Evolutionary conservation across 495 filamentous ascomycete genomes (phyloP).

Genomic region (Tuber microsphaerosporum): DNA sequence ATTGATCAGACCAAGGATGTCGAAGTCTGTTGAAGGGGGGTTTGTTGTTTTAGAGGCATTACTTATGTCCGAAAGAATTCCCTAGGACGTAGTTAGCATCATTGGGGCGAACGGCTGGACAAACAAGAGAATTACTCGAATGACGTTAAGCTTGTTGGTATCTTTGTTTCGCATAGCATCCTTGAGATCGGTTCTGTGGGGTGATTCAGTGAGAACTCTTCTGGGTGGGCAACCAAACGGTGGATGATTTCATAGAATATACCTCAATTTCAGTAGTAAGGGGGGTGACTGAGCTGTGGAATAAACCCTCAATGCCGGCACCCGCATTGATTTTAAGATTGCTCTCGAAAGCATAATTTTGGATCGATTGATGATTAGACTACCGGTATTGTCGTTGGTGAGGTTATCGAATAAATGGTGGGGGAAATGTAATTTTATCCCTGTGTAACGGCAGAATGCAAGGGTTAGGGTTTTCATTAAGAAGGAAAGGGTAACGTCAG

Average conservation of each 20-base stretch:
- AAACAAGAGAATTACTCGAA: constrained; percentile 42
- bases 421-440: background rate
- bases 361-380: background rate
- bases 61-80: constrained; percentile 49
- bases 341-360: constrained; percentile 20
- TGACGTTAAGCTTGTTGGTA: constrained; percentile 49
- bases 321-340: constrained; percentile 3
- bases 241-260: constrained; percentile 15
- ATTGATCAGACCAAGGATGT: constrained; percentile 51
- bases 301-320: constrained; percentile 21
- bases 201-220: background rate
- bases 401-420: background rate
- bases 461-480: constrained; percentile 7
- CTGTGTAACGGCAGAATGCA: constrained; percentile 2
- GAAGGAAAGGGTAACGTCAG: constrained; percentile 13
- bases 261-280: constrained; percentile 43
- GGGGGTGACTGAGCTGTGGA: constrained; percentile 38
- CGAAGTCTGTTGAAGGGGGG: constrained; percentile 52
- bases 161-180: constrained; percentile 55
- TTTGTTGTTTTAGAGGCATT: constrained; percentile 54
- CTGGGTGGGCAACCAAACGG: background rate
- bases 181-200: constrained; percentile 52
- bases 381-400: background rate
- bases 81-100: constrained; percentile 3
- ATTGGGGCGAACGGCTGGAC: constrained; percentile 6